These are phyloP conservation scores for Aspergillus taichungensis DNA, from an alignment of 495 filamentous ascomycete genomes.

Conservation along the genomic window DNA sequence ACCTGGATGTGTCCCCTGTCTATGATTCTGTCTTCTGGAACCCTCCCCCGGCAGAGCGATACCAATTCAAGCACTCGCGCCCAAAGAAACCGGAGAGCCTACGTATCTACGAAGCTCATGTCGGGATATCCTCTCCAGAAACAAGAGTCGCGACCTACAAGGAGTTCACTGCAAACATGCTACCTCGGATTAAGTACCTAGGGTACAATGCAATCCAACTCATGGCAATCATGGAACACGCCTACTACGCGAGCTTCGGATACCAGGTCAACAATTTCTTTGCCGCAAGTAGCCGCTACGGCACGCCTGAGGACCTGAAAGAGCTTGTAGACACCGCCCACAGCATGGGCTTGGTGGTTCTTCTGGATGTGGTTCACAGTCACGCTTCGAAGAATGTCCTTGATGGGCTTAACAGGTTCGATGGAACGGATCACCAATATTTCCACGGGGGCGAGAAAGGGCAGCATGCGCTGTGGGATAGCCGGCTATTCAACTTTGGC, in stretches of 20 bases:
- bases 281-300: constrained; percentile 92
- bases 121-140: constrained; percentile 93
- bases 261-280: constrained; percentile 99
- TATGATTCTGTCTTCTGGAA: constrained; percentile 99
- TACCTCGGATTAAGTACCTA: constrained; percentile 80
- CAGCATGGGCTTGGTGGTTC: constrained; percentile 78
- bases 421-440: constrained; percentile 89
- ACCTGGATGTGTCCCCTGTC: constrained; percentile 74
- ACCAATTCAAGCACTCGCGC: constrained; percentile 71
- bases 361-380: constrained; percentile 94
- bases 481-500: constrained; percentile 93
- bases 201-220: constrained; percentile 98
- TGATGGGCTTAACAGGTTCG: constrained; percentile 90
- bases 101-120: constrained; percentile 94
- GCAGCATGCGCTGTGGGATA: constrained; percentile 89
- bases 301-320: constrained; percentile 88
- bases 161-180: constrained; percentile 87
- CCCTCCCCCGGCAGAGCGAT: constrained; percentile 63
- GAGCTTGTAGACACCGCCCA: constrained; percentile 95
- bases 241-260: constrained; percentile 97
- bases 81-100: constrained; percentile 80
- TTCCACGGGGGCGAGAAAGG: constrained; percentile 84
- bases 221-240: constrained; percentile 99
- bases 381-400: constrained; percentile 95
- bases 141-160: constrained; percentile 85